A percentile compares a stretch with the other conserved stretches of the same genome.
Evolutionary conservation across 306 rosid species (phyloP).

Genomic region (Trichosanthes cucumerina): DNA sequence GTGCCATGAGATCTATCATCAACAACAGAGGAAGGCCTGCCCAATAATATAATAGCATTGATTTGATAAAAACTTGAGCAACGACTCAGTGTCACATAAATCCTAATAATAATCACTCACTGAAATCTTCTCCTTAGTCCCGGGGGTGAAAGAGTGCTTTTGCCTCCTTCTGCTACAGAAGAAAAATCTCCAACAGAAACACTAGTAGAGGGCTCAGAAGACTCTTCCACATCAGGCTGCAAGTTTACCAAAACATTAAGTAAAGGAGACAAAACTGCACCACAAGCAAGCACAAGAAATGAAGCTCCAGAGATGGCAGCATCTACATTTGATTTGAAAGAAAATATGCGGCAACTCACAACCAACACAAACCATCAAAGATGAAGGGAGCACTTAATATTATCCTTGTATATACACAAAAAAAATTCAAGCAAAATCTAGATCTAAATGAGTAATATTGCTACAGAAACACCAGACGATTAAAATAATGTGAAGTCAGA

Average conservation of each 20-base stretch:
- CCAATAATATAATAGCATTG: conserved; percentile 17
- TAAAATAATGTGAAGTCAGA: not conserved
- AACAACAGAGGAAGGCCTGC: conserved; percentile 36
- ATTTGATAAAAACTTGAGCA: not conserved
- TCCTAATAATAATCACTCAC: conserved; percentile 28
- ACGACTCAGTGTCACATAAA: not conserved
- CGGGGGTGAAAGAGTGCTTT: conserved; percentile 36
- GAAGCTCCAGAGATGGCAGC: not conserved
- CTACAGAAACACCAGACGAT: not conserved
- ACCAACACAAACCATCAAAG: not conserved
- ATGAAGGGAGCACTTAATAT: not conserved
- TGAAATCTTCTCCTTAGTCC: conserved; percentile 71
- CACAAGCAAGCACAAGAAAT: not conserved
- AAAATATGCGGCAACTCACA: not conserved
- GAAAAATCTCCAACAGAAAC: conserved; percentile 27
- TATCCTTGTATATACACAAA: not conserved
- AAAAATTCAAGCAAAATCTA: not conserved
- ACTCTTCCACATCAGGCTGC: conserved; percentile 36
- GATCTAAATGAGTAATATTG: not conserved
- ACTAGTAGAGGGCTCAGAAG: conserved; percentile 30
- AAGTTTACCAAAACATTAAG: conserved; percentile 16
- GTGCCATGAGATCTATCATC: conserved; percentile 44
- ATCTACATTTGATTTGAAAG: not conserved
- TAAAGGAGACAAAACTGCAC: not conserved
- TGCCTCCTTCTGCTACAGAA: conserved; percentile 30